Conservation (phyloP, 352 stramenopile genomes). For the Globisporangium mamillatum region DNA sequence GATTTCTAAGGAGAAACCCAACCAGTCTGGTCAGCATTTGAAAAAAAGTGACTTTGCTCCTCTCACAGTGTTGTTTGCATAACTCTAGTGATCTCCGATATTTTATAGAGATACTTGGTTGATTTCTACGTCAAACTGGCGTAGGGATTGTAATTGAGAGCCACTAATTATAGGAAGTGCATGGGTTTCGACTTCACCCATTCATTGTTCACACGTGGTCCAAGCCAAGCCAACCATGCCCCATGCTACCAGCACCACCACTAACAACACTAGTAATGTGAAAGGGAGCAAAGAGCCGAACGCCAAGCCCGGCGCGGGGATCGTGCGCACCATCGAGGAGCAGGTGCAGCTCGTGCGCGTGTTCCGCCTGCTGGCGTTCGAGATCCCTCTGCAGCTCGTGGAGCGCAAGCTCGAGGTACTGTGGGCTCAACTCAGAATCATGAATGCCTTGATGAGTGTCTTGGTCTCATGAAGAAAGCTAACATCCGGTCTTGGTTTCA, state of each 20-base stretch:
- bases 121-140: background rate
- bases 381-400: conserved; percentile 53
- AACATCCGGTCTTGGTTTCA: background rate
- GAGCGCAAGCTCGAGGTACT: conserved; percentile 62
- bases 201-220: background rate
- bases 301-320: conserved; percentile 20
- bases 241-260: background rate
- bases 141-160: background rate
- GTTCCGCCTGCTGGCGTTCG: conserved; percentile 67
- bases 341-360: conserved; percentile 72
- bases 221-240: background rate
- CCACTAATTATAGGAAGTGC: background rate
- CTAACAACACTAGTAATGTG: background rate
- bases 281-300: conserved; percentile 14
- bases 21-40: background rate
- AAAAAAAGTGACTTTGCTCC: background rate
- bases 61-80: background rate
- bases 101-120: background rate
- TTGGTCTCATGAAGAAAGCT: background rate
- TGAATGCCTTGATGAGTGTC: background rate
- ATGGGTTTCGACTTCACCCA: background rate
- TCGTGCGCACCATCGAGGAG: conserved; percentile 62
- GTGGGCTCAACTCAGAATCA: background rate
- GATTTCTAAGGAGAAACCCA: conserved; percentile 14
- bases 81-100: background rate